phyloP scores from a whole-genome alignment of 805 yeast species.

The Candida boleticola region DNA sequence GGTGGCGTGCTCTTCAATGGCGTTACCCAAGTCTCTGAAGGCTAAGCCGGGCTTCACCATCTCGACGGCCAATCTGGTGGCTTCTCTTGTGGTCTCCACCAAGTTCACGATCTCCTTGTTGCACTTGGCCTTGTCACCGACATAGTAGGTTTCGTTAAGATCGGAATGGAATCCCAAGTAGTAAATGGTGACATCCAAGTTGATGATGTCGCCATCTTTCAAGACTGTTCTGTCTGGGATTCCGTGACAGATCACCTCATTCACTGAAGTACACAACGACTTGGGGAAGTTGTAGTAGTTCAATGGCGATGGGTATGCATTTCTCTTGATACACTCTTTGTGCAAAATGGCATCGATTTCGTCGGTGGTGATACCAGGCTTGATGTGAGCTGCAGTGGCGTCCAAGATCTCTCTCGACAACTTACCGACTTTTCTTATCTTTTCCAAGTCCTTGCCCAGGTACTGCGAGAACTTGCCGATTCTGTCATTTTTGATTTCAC shows the following conservation, averaged over 20 bases:
- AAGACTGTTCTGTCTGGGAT: constrained; percentile 88
- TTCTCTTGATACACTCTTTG: constrained; percentile 81
- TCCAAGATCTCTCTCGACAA: constrained; percentile 89
- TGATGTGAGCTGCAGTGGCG: constrained; percentile 75
- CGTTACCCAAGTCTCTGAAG: constrained; percentile 81
- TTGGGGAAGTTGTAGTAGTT: constrained; percentile 94
- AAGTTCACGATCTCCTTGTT: constrained; percentile 81
- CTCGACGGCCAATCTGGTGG: constrained; percentile 78
- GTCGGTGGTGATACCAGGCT: constrained; percentile 92
- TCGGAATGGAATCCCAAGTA: constrained; percentile 91
- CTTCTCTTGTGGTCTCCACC: constrained; percentile 85
- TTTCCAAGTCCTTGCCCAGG: constrained; percentile 65
- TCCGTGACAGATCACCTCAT: constrained; percentile 96
- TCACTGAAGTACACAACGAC: constrained; percentile 87
- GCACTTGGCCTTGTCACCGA: constrained; percentile 82
- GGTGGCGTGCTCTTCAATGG: constrained; percentile 83
- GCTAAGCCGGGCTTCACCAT: constrained; percentile 89
- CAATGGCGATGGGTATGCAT: constrained; percentile 91
- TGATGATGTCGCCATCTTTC: constrained; percentile 91
- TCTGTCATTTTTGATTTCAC: constrained; percentile 74
- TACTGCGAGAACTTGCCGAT: constrained; percentile 62
- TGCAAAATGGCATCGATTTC: constrained; percentile 86
- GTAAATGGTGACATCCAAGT: constrained; percentile 83
- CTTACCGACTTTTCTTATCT: constrained; percentile 70
- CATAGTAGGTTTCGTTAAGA: constrained; percentile 93